Percentiles rank a stretch among this genome's conserved stretches.
Evolutionary conservation across 2,329 filamentous ascomycete species (phyloP).

Genomic region (Aspergillus luchuensis): DNA sequence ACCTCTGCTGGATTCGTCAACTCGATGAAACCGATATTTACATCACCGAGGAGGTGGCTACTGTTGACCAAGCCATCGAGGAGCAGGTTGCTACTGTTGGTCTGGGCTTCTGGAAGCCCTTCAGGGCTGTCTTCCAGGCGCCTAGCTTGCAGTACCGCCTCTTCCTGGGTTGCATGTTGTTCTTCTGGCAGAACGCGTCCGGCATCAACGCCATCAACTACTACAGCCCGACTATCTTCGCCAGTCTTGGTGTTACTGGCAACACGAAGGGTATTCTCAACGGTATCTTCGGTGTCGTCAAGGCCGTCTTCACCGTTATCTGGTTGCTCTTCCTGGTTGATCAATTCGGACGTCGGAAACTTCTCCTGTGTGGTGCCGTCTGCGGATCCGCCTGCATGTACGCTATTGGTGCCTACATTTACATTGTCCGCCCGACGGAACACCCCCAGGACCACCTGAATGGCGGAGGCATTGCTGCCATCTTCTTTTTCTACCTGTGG

Average conservation of each 20-base stretch:
- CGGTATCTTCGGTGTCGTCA: constrained; percentile 78
- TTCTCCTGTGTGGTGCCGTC: constrained; percentile 65
- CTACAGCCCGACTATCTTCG: constrained; percentile 69
- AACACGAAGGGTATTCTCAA: constrained; percentile 9
- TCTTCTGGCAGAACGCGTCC: constrained; percentile 75
- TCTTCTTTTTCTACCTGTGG: constrained; percentile 72
- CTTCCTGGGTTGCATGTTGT: constrained; percentile 71
- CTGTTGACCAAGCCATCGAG: constrained; percentile 69
- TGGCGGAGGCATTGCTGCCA: constrained; percentile 44
- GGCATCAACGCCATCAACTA: constrained; percentile 85
- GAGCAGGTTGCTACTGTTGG: constrained; percentile 64
- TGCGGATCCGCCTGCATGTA: constrained; percentile 53
- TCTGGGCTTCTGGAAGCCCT: constrained; percentile 73
- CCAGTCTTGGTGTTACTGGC: constrained; percentile 36
- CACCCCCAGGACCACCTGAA: constrained; percentile 27
- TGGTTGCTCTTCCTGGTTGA: constrained; percentile 72
- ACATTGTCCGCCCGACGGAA: constrained; percentile 34
- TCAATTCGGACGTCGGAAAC: constrained; percentile 60
- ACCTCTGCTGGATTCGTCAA: constrained; percentile 51
- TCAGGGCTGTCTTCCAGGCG: constrained; percentile 56
- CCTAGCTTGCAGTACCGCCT: constrained; percentile 69
- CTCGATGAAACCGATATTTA: constrained; percentile 54
- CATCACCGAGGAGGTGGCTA: constrained; percentile 71
- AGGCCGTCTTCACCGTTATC: constrained; percentile 66
- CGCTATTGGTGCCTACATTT: constrained; percentile 38